These are phyloP conservation scores for Melanomma pulvis-pyrius DNA, from an alignment of 495 filamentous ascomycete species.

Conservation along the genomic window DNA sequence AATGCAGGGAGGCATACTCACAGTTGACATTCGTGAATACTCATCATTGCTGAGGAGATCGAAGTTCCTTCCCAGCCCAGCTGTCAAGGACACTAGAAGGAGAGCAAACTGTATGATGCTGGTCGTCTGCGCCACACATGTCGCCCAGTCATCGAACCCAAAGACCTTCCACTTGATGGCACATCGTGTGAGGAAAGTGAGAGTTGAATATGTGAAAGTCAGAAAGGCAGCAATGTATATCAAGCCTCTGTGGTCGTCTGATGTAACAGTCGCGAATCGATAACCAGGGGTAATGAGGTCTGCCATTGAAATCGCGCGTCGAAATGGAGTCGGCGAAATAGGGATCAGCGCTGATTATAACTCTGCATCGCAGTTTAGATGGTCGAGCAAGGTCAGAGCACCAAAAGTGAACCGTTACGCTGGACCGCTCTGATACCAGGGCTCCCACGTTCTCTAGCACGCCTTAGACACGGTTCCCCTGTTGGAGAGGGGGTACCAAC, in stretches of 20 bases:
- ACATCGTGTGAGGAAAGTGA: constrained; percentile 28
- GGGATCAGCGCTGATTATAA: constrained; percentile 8
- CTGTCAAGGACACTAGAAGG: background rate
- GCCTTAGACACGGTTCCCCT: background rate
- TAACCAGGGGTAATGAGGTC: constrained; percentile 3
- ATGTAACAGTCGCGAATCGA: constrained; percentile 25
- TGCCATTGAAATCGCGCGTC: constrained; percentile 6
- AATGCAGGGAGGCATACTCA: background rate
- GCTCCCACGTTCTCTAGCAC: background rate
- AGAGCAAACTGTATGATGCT: background rate
- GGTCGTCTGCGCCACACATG: constrained; percentile 28
- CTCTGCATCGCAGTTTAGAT: background rate
- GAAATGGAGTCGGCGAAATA: background rate
- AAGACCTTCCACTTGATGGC: constrained; percentile 34
- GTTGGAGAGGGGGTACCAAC: background rate
- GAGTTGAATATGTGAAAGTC: constrained; percentile 20
- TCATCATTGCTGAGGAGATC: constrained; percentile 12
- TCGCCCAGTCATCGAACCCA: constrained; percentile 36
- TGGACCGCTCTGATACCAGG: background rate
- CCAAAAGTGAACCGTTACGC: background rate
- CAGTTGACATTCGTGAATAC: constrained; percentile 9
- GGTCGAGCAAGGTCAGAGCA: background rate
- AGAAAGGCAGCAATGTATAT: constrained; percentile 35
- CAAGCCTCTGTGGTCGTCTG: constrained; percentile 30
- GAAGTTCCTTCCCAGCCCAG: constrained; percentile 21